These are phyloP conservation scores for Scheffersomyces illinoinensis DNA, from an alignment of 1,139 yeast species.

Conservation along the genomic window DNA sequence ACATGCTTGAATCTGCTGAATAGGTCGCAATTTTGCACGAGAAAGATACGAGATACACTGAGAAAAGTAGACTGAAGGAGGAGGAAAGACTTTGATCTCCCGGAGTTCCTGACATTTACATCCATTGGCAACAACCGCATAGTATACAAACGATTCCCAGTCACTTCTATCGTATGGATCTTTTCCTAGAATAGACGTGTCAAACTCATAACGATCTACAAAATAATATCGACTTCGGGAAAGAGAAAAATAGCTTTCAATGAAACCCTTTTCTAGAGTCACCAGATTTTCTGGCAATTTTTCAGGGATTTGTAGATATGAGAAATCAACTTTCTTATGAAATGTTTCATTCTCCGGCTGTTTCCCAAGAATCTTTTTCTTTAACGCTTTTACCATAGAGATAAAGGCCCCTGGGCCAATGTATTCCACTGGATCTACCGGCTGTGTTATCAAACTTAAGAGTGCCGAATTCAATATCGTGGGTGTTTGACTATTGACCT, in stretches of 20 bases:
- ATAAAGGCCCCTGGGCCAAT: neutral
- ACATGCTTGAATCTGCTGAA: neutral
- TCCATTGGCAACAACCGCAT: neutral
- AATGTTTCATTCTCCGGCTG: neutral
- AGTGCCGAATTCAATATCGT: neutral
- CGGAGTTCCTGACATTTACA: neutral
- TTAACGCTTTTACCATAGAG: neutral
- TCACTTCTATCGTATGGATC: neutral
- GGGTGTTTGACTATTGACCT: neutral
- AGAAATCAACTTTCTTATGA: neutral
- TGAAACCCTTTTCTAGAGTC: neutral
- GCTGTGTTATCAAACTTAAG: neutral
- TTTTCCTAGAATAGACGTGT: neutral
- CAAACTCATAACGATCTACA: neutral
- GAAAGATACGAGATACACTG: neutral
- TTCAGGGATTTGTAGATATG: neutral
- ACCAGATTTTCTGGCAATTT: neutral
- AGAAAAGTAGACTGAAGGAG: neutral
- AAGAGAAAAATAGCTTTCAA: neutral
- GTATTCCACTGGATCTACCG: neutral
- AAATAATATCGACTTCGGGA: neutral
- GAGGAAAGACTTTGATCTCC: neutral
- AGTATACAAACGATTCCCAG: neutral
- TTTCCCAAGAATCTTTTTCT: neutral
- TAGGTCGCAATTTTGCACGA: neutral